Percentiles rank a stretch among this genome's conserved stretches.
Conservation (phyloP, 805 yeast species). For the Starmerella ratchasimensis region DNA sequence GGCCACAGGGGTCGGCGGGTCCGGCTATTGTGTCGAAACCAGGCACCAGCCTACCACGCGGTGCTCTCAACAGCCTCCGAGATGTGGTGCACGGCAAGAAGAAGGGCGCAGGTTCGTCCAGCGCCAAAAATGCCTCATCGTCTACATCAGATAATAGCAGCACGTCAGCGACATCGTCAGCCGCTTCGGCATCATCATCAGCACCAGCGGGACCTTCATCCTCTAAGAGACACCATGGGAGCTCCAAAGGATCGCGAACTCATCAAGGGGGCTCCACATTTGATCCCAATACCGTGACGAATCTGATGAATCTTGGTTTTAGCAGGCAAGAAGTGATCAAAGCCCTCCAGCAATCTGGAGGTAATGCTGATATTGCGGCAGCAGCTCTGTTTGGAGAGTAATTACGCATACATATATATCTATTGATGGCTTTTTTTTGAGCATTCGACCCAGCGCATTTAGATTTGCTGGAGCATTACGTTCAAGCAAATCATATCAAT, state of each 20-base stretch:
- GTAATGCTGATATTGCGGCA: slow-evolving; percentile 80
- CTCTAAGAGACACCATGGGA: background rate
- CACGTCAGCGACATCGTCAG: background rate
- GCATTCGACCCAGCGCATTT: too few relatives aligned
- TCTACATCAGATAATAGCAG: too few relatives aligned
- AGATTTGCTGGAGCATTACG: too few relatives aligned
- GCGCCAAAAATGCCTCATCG: background rate
- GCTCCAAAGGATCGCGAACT: too few relatives aligned
- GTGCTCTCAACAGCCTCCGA: slow-evolving; percentile 4
- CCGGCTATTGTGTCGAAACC: slow-evolving; percentile 7
- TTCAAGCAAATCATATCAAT: too few relatives aligned
- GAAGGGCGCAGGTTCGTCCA: slow-evolving; percentile 1
- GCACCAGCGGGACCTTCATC: background rate
- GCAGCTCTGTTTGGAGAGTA: slow-evolving; percentile 42
- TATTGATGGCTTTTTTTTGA: background rate
- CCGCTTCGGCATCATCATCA: background rate
- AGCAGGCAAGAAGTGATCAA: slow-evolving; percentile 43
- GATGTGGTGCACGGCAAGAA: background rate
- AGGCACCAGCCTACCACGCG: slow-evolving; percentile 5
- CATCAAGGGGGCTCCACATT: background rate
- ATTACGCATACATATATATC: background rate
- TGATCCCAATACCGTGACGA: slow-evolving; percentile 25
- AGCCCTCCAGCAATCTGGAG: slow-evolving; percentile 55
- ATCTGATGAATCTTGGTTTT: slow-evolving; percentile 59
- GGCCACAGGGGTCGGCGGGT: slow-evolving; percentile 17